phyloP scores from a whole-genome alignment of 805 yeast genomes.

The Pichia nakasei region DNA sequence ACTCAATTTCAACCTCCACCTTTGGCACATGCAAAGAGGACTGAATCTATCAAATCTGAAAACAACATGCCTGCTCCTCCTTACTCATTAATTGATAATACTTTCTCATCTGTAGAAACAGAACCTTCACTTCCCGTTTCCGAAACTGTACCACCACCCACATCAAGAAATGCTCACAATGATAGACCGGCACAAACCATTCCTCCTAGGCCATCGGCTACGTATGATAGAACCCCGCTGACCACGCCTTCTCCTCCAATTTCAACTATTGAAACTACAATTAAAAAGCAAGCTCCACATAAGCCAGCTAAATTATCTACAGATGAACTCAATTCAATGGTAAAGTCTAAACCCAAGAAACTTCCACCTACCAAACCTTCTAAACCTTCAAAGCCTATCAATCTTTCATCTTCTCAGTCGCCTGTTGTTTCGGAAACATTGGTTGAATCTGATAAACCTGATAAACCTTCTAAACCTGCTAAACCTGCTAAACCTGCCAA shows the following conservation, averaged over 20 bases:
- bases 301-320: constrained; percentile 4
- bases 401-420: constrained; percentile 1
- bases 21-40: constrained; percentile 5
- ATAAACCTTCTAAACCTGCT: constrained; percentile 6
- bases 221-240: constrained; percentile 3
- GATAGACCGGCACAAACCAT: background rate
- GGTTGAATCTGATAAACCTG: background rate
- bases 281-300: constrained; percentile 13
- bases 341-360: constrained; percentile 5
- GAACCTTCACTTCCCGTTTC: background rate
- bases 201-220: background rate
- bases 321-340: background rate
- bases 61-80: no score
- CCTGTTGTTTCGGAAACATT: no score
- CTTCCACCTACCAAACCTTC: background rate
- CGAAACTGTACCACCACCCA: constrained; percentile 3
- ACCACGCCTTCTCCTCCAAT: constrained; percentile 2
- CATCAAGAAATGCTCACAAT: background rate
- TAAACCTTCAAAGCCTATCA: constrained; percentile 3
- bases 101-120: background rate
- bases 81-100: background rate
- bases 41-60: background rate
- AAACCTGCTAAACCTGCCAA: constrained; percentile 2
- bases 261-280: background rate
- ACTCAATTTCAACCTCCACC: constrained; percentile 25